Conservation (phyloP, 1,139 yeast genomes). For the Pneumocystis oryctolagi region DNA sequence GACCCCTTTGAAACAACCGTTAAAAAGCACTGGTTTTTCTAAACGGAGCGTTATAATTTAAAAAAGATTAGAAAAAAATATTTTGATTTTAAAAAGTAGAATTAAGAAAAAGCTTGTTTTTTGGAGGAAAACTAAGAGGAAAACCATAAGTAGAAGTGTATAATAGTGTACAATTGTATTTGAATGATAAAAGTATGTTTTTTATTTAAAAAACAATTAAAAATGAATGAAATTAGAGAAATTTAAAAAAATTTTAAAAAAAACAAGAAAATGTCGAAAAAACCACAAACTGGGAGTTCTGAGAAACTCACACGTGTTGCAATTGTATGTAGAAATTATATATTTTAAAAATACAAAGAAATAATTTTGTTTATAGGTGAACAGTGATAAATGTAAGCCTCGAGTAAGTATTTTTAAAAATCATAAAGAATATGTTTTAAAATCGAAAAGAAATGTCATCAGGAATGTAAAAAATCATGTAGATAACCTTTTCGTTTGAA, state of each 20-base stretch:
- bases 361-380: neutral
- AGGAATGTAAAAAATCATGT: constrained; percentile 89
- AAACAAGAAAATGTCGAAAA: neutral
- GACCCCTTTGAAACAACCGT: neutral
- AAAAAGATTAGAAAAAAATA: neutral
- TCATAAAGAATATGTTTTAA: neutral
- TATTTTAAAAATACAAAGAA: neutral
- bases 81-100: too few species aligned
- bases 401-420: neutral
- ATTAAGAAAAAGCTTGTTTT: neutral
- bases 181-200: neutral
- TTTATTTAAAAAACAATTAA: neutral
- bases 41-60: neutral
- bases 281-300: neutral
- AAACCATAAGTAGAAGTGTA: neutral
- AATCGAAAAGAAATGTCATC: constrained; percentile 59
- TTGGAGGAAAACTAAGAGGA: neutral
- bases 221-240: neutral
- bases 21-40: neutral
- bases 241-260: neutral
- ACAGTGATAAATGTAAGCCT: neutral
- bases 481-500: neutral
- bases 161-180: neutral
- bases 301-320: constrained; percentile 54
- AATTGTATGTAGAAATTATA: constrained; percentile 48